A percentile compares a stretch with the other conserved stretches of the same genome.
These are phyloP conservation scores for Pestalotiopsis sp. DNA, from an alignment of 2,329 filamentous ascomycete species.

Conservation along the genomic window DNA sequence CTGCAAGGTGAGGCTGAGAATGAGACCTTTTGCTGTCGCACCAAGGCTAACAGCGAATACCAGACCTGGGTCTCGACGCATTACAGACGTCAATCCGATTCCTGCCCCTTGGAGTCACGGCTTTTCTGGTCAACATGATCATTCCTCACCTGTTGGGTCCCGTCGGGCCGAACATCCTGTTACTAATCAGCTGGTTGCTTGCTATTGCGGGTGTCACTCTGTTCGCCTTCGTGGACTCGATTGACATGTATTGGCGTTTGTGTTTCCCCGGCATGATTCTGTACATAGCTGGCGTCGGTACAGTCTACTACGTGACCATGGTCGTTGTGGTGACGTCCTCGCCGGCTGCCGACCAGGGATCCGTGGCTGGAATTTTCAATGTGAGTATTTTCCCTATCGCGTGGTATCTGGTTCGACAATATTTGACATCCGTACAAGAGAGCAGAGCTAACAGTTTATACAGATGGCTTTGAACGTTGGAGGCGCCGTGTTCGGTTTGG, in stretches of 20 bases:
- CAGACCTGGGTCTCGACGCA: not conserved
- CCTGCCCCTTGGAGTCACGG: not conserved
- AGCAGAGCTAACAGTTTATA: not conserved
- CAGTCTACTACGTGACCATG: not conserved
- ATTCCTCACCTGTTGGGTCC: not conserved
- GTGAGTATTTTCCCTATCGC: not conserved
- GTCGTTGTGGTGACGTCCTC: not conserved
- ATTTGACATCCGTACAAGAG: not conserved
- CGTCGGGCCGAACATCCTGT: not conserved
- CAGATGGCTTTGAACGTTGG: not conserved
- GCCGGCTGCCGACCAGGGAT: not conserved
- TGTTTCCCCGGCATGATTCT: not conserved
- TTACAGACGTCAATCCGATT: not conserved
- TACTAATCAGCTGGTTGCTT: not conserved
- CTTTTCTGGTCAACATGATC: not conserved
- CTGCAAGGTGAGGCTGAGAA: not conserved
- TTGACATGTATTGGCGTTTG: not conserved
- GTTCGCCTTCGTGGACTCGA: not conserved
- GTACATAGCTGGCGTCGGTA: not conserved
- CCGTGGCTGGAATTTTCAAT: not conserved
- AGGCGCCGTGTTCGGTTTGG: not conserved
- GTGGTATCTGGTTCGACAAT: not conserved
- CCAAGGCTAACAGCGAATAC: not conserved
- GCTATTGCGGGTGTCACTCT: not conserved
- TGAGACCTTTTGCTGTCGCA: not conserved